Base-by-base conservation (phyloP, 352 stramenopile genomes). In the Thraustotheca clavata region DNA sequence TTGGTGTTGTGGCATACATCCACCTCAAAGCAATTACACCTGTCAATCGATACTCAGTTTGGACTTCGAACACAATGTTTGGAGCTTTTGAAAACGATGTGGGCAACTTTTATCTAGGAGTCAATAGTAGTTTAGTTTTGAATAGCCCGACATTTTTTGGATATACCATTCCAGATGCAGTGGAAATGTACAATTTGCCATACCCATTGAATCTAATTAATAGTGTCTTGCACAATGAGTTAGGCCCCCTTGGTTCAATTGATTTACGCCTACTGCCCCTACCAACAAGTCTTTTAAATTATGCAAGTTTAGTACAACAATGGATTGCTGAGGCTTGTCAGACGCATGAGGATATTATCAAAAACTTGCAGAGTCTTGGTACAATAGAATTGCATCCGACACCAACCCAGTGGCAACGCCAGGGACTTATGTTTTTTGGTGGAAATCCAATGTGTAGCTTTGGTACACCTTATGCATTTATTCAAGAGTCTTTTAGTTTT, bases 401-500 rank as follows among this genome's bases (percentile, higher is more conserved):
- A 33, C 57, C 57, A 31, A 4, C 11, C 3, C 12, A 24, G 27
- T 65, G 57, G 57, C 9, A 20, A 12, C 34, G 55, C 24, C 22
- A 40, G 4, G 2, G 16, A 1, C 38, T 65, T 24, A 4, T 20
- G 9, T 65, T 65, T 39, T 52, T 22, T 22, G 57, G 57, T 12
- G 57, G 57, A 14, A 54, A 27, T 31, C 57, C 36, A 5, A 6
- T 65, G 9, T 65, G 57, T 20, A 7, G 18, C 16, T 22, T 31
- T 9, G 57, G 57, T 20, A 18, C 8, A 16, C 24, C 57, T 31
- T 41, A 65, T 12, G 8, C 35, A 11, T 65, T 40, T 49, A 35
- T 65, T 8, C 57, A 65, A 20, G 3, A 4, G 9, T 54, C 35
- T 7, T 65, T 65, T 65, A 46, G 57, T 0, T 65, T 65, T 54